Conservation (phyloP, 2,329 filamentous ascomycete species). For the Microsporum canis region DNA sequence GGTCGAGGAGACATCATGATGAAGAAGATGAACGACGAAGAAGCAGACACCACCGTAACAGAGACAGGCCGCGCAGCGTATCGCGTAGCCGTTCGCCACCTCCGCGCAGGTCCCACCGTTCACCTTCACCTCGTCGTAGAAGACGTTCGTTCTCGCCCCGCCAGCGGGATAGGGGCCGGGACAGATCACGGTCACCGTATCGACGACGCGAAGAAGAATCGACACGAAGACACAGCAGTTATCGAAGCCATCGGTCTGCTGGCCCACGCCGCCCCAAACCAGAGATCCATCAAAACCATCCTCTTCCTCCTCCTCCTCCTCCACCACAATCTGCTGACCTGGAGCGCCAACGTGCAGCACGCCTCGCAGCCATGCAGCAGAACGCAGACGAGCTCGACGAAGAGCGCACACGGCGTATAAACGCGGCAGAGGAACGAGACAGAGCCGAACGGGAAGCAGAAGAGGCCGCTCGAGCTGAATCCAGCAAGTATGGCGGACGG, state of each 20-base stretch:
- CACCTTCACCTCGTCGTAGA: constrained; percentile 16
- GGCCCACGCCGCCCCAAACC: constrained; percentile 9
- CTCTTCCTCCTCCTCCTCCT: neutral
- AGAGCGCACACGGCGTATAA: constrained; percentile 55
- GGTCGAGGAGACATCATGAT: constrained; percentile 13
- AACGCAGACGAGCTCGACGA: constrained; percentile 56
- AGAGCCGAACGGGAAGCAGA: constrained; percentile 53
- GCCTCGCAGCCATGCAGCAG: constrained; percentile 60
- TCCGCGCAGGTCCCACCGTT: constrained; percentile 15
- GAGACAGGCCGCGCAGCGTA: constrained; percentile 36
- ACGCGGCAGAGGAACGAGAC: constrained; percentile 55
- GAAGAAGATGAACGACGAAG: constrained; percentile 23
- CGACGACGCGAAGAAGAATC: constrained; percentile 23
- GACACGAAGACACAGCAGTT: constrained; percentile 24
- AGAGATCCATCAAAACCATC: constrained; percentile 9
- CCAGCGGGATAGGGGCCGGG: constrained; percentile 6
- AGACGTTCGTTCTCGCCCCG: constrained; percentile 17
- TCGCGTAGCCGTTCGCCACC: constrained; percentile 13
- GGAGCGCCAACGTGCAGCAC: constrained; percentile 52
- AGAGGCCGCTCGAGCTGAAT: constrained; percentile 48
- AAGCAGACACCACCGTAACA: constrained; percentile 23
- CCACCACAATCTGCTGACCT: constrained; percentile 10
- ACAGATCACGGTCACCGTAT: constrained; percentile 31
- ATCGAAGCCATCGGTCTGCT: constrained; percentile 11
- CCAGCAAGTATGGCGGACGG: constrained; percentile 51